Base-by-base conservation (phyloP, 805 yeast species). In the Sugiyamaella floridensis region DNA sequence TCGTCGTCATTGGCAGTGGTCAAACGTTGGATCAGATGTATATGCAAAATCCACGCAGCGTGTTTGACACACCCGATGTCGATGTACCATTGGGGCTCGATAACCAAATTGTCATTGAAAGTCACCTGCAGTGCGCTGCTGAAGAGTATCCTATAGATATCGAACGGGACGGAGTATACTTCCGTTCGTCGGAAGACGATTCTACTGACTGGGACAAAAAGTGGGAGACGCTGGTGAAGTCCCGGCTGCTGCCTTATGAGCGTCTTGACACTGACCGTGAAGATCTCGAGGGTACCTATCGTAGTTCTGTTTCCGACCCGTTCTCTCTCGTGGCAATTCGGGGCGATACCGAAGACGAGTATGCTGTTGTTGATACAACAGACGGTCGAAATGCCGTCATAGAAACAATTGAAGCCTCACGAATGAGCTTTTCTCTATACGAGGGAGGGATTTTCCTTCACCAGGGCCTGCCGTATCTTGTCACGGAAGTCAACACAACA, bases 101-200 rank as follows among this genome's bases (percentile, higher is more conserved):
- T 32, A 83, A 83, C 57, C 66, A 75, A 10, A 61, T 84, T 34
- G 79, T 90, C 0, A 63, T 86, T 55, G 92, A 87, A 57, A 83
- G 85, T 40, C 99, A 93, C 71, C 66, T 90, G 19, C 98, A 90
- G 63, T 93, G 98, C 74, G 97, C 98, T 0, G 96, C 97, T 0
- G 86, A 80, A 66, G 98, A 92, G 63, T 60, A 79, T 26, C 93
- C 97, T 0, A 71, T 92, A 7, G 67, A 69, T 40, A 60, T 80
- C 10, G 74, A 71, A 1, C 64, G 70, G 2, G 97, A 88, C 58
- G 58, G 66, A 2, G 64, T 66, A 49, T 87, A 80, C 70, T 86
- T 92, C 65, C 76, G 77, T 54, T 59, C 62, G 32, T 69, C 68
- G 43, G 48, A 16, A 1, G 46, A 45, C 42, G 28, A 44, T 37